Base-by-base conservation (phyloP, 352 stramenopile genomes). In the Nothophytophthora sp. region DNA sequence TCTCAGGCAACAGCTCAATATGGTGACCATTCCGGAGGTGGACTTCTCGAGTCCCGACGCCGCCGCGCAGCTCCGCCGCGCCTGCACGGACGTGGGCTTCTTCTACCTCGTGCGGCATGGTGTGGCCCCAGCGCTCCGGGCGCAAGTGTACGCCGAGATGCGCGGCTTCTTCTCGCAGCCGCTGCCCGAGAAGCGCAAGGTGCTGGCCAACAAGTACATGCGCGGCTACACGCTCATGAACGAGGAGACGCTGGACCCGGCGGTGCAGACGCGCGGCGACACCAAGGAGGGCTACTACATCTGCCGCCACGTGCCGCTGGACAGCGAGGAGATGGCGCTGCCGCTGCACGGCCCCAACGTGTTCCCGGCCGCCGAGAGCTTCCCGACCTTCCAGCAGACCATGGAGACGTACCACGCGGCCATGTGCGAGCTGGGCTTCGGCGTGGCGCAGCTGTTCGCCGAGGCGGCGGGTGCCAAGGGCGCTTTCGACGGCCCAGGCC, bases 201-300 rank as follows among this genome's bases (percentile, higher is more conserved):
- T 88, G 29, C 51, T 88, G 16, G 79, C 74, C 8, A 86, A 88
- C 49, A 59, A 81, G 54, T 76, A 86, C 65, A 88, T 88, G 79
- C 60, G 79, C 29, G 79, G 79, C 28, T 90, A 88, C 63, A 90
- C 79, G 37, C 37, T 70, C 34, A 81, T 88, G 73, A 81, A 76
- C 57, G 79, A 88, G 47, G 79, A 90, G 58, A 90, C 74, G n/a
- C 60, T 90, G 45, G 74, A 90, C 48, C 73, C 72, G 12, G 43
- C 51, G 7, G 63, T 72, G 20, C 79, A 90, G 57, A 86, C 59
- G 7, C 50, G 56, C 48, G 78, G 79, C 30, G 79, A 90, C 53
- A 90, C 79, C 36, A 90, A 90, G 40, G 79, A 90, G 53, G 79
- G 76, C 10, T 90, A 85, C 56, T 90, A 89, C 49, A 87, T 89